phyloP scores from a whole-genome alignment of 192 early-diverging fungal species.

The Podila horticola region DNA sequence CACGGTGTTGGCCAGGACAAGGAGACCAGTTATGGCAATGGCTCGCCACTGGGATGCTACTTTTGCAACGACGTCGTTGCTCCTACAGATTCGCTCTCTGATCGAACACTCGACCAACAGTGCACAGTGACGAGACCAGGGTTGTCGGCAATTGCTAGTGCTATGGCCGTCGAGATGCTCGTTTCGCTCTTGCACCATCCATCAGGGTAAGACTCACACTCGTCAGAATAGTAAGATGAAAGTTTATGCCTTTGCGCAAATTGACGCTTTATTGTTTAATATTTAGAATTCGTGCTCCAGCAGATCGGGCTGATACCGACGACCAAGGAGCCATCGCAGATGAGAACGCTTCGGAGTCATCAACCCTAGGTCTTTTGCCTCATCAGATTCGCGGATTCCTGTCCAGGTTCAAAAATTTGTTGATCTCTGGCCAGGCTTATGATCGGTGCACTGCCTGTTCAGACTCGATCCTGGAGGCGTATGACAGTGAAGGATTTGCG shows the following conservation, averaged over 20 bases:
- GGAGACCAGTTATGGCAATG: neutral
- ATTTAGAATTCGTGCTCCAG: constrained; percentile 48
- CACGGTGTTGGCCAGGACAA: constrained; percentile 75
- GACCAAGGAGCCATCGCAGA: neutral
- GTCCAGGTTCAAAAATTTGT: constrained; percentile 82
- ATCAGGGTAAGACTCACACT: constrained; percentile 62
- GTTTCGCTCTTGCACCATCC: constrained; percentile 88
- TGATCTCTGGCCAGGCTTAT: constrained; percentile 86
- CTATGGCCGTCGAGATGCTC: constrained; percentile 91
- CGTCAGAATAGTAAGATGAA: neutral
- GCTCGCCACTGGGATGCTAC: constrained; percentile 86
- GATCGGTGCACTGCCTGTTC: constrained; percentile 95
- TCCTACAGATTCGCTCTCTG: constrained; percentile 92
- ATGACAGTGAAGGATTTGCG: constrained; percentile 70
- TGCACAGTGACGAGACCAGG: constrained; percentile 98
- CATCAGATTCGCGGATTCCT: constrained; percentile 98
- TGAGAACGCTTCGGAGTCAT: neutral
- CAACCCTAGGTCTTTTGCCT: constrained; percentile 78
- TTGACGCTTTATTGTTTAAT: neutral
- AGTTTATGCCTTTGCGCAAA: too few relatives aligned
- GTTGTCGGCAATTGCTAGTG: constrained; percentile 88
- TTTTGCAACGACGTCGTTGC: constrained; percentile 99
- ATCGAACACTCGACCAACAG: constrained; percentile 97
- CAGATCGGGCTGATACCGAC: constrained; percentile 62
- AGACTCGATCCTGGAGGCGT: constrained; percentile 66